Conservation (phyloP, 176 grass and related monocot genomes). For the Poa annua region DNA sequence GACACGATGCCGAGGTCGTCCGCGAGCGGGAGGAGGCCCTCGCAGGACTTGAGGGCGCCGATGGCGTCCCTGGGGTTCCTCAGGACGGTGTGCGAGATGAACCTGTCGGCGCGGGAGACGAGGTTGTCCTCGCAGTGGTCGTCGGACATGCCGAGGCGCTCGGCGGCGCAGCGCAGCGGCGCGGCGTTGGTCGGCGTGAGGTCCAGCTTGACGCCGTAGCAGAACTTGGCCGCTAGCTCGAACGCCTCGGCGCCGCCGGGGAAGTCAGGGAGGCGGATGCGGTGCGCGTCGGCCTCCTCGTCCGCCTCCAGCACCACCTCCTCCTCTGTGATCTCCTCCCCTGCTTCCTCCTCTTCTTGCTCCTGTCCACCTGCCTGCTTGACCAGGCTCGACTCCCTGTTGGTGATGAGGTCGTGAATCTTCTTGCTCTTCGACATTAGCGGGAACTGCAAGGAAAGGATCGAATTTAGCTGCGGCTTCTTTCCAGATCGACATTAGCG, state of each 20-base stretch:
- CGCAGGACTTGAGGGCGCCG: constrained; percentile 81
- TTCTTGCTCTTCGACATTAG: constrained; percentile 97
- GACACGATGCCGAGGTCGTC: constrained; percentile 72
- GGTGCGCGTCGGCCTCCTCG: constrained; percentile 70
- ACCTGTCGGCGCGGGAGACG: constrained; percentile 72
- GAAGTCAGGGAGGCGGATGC: constrained; percentile 78
- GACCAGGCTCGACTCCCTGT: constrained; percentile 43
- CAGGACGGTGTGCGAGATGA: constrained; percentile 68
- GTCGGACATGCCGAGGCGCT: constrained; percentile 84
- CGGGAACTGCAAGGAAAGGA: constrained; percentile 72
- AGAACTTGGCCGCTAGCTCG: constrained; percentile 94
- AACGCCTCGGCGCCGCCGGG: constrained; percentile 81
- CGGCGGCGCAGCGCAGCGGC: constrained; percentile 82
- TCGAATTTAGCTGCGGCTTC: constrained; percentile 29
- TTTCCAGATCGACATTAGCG: constrained; percentile 19
- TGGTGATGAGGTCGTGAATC: constrained; percentile 74
- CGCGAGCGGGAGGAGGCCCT: constrained; percentile 66
- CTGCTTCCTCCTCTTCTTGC: constrained; percentile 39
- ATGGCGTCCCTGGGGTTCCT: constrained; percentile 77
- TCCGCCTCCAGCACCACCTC: constrained; percentile 59
- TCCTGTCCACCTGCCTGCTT: background rate
- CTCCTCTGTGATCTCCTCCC: constrained; percentile 61
- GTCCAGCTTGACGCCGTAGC: constrained; percentile 95
- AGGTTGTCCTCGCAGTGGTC: constrained; percentile 90
- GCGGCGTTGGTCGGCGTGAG: constrained; percentile 71